Conservation (phyloP, 2,329 filamentous ascomycete genomes). For the Blumeria graminis region DNA sequence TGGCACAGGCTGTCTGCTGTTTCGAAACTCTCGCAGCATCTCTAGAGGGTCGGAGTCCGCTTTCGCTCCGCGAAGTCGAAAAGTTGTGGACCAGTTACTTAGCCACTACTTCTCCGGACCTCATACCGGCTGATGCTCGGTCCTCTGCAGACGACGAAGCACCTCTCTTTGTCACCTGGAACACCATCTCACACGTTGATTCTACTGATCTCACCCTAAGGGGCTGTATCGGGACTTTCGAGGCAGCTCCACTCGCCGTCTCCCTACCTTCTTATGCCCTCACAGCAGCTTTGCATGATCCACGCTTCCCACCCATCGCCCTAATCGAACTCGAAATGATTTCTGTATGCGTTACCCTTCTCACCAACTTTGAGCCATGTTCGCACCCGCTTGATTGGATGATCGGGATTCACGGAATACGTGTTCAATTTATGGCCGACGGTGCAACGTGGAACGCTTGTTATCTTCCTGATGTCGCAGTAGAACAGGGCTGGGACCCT, state of each 20-base stretch:
- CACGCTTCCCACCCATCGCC: conserved; percentile 32
- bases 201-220: conserved; percentile 30
- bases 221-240: conserved; percentile 93
- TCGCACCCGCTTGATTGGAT: conserved; percentile 60
- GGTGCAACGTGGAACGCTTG: conserved; percentile 58
- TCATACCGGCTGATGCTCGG: conserved; percentile 2
- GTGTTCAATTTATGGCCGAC: conserved; percentile 60
- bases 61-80: conserved; percentile 45
- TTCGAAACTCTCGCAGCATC: conserved; percentile 67
- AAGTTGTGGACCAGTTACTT: conserved; percentile 27
- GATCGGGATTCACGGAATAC: conserved; percentile 63
- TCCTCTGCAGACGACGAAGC: conserved; percentile 22
- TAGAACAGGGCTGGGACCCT: conserved; percentile 85
- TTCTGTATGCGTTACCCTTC: conserved; percentile 50
- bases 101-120: conserved; percentile 13
- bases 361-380: conserved; percentile 64
- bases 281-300: conserved; percentile 46
- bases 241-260: conserved; percentile 43
- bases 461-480: conserved; percentile 76
- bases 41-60: conserved; percentile 43
- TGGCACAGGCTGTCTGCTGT: conserved; percentile 73
- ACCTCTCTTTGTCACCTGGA: conserved; percentile 78
- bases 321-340: conserved; percentile 29
- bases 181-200: conserved; percentile 27
- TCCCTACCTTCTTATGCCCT: conserved; percentile 63